Base-by-base conservation (phyloP, 2,329 filamentous ascomycete species). In the Penicillium sp. region DNA sequence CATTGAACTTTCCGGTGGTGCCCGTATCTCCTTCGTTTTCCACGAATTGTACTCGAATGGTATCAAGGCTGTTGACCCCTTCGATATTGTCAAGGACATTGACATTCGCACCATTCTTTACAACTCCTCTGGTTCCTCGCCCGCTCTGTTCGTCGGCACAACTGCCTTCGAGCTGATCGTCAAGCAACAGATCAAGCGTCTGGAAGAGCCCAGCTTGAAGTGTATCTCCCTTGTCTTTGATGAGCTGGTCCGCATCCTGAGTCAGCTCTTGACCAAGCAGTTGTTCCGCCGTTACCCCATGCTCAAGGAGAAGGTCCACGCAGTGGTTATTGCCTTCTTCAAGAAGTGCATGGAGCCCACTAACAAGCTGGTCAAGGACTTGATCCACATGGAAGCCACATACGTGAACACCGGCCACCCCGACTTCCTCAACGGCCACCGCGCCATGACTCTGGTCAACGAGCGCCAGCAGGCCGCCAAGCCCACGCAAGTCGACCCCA, bases 401-500 rank as follows among this genome's bases (percentile, higher is more conserved):
- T 99, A 99, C 74, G 89, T 99, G 81, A 99, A 99, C 80, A 99
- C 95, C 29, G 94, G 92, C 9, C 95, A 99, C 73, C 94, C 94
- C 9, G 94, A 99, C 72, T 99, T 99, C 77, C 80, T 99, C 61
- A 97, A 96, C 70, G 94, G 94, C 24, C 93, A 97, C 74, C 87
- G 92, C 67, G 86, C 94, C 45, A 99, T 99, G 94, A 91, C 94
- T 10, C 93, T 99, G 61, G 92, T 99, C 55, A 95, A 97, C 69
- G 94, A 99, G 75, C 88, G 91, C 57, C 89, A 61, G 51, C 52
- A 96, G 73, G 90, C 85, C 69, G 83, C 88, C 24, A 95, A 93
- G 77, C 93, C 94, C 16, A 89, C 92, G 1, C 94, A 97, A 75
- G 93, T 99, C 27, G 94, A 99, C 71, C 94, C 94, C 51, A 99